Evolutionary conservation across 2,329 filamentous ascomycete genomes (phyloP).

Genomic region (Aaosphaeria arxii): DNA sequence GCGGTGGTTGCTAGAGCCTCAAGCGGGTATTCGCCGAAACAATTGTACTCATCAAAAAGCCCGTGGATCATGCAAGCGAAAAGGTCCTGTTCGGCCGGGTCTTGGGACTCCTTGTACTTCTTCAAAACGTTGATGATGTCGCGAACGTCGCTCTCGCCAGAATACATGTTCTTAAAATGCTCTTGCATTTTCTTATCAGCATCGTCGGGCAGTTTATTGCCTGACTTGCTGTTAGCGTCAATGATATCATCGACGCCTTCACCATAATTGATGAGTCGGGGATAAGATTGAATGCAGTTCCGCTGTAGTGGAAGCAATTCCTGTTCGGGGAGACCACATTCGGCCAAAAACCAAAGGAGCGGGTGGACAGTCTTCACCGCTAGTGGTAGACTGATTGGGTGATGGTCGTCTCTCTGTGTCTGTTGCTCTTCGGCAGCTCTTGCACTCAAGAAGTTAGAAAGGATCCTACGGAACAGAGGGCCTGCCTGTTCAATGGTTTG

Average conservation of each 20-base stretch:
- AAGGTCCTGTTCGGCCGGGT: constrained; percentile 83
- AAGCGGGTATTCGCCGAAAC: constrained; percentile 93
- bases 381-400: constrained; percentile 68
- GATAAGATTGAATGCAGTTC: constrained; percentile 87
- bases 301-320: constrained; percentile 80
- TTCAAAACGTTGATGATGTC: constrained; percentile 82
- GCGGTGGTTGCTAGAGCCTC: constrained; percentile 94
- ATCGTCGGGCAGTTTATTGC: constrained; percentile 74
- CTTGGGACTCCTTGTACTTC: constrained; percentile 81
- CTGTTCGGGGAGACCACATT: constrained; percentile 54
- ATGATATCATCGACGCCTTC: constrained; percentile 91
- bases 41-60: constrained; percentile 93
- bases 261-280: constrained; percentile 92
- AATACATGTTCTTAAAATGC: constrained; percentile 97
- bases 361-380: constrained; percentile 82
- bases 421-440: constrained; percentile 80
- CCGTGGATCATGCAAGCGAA: constrained; percentile 99
- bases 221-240: constrained; percentile 74
- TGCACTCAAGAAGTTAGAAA: constrained; percentile 78
- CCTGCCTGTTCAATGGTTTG: constrained; percentile 63
- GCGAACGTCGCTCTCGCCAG: constrained; percentile 80
- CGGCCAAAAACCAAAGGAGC: constrained; percentile 71
- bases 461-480: constrained; percentile 64
- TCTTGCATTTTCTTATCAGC: constrained; percentile 94
- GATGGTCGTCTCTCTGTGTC: constrained; percentile 68